Base-by-base conservation (phyloP, 2,329 filamentous ascomycete genomes). In the Samsoniella hepiali region DNA sequence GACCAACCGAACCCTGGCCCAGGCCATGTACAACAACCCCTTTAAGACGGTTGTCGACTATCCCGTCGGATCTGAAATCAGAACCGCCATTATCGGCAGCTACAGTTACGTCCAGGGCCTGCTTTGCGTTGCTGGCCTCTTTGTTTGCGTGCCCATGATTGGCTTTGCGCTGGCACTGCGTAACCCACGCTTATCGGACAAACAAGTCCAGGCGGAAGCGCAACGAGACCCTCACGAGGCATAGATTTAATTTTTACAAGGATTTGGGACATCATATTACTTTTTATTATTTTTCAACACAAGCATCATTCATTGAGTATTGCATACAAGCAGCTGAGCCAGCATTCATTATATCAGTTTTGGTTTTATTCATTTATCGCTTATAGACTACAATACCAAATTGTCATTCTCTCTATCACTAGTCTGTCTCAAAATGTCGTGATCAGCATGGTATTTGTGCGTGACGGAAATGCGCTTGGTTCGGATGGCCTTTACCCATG, bases 101-200 rank as follows among this genome's bases (percentile, higher is more conserved):
- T 83, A 83, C 67, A 72, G 76, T 58, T 71, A 78, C 42, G 75
- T 80, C 0, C 81, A 82, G 72, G 69, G 73, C 2, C 66, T 81
- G 5, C 75, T 83, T 0, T 78, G 74, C 64, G 76, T 81, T 47
- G 76, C 78, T 0, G 81, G 79, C 7, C 76, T 82, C 36, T 78
- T 74, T 45, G 66, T 83, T 8, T 80, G 78, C 32, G 73, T 81
- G 15, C 80, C 80, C 4, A 77, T 82, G 69, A 78, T 82, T 65
- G 74, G 63, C 0, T 79, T 82, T 64, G 79, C 80, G 0, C 65
- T 78, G 44, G 70, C 71, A 6, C 67, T 82, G 49, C 70, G 78
- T 10, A 80, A 82, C 67, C 81, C 79, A 0, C 74, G 71, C 57
- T 66, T 82, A 10, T 81, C 78, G 3, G 73, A 80, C 63, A 65